These are phyloP conservation scores for Penicillium salamii DNA, from an alignment of 495 filamentous ascomycete species.

Conservation along the genomic window DNA sequence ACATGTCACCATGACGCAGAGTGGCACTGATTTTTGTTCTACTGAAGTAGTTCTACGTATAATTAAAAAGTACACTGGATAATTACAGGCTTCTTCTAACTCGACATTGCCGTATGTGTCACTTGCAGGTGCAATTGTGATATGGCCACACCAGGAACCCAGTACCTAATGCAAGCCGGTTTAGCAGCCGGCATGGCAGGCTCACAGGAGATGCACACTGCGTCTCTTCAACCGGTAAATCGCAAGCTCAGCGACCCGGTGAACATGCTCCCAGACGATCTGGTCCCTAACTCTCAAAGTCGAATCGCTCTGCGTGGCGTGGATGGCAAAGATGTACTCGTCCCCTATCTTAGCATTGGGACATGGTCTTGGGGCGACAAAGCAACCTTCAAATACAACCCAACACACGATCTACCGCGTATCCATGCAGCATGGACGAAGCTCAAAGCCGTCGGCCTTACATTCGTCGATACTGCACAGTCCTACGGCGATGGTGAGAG, in stretches of 20 bases:
- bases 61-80: too few relatives aligned
- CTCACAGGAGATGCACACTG: conserved; percentile 28
- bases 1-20: too few relatives aligned
- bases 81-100: too few relatives aligned
- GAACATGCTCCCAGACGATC: conserved; percentile 18
- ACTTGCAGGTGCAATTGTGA: too few relatives aligned
- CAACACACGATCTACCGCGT: conserved; percentile 22
- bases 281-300: conserved; percentile 14
- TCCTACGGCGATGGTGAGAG: conserved; percentile 38
- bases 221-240: conserved; percentile 24
- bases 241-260: conserved; percentile 17
- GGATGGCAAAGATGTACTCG: conserved; percentile 20
- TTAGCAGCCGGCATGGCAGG: conserved; percentile 37
- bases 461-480: conserved; percentile 42
- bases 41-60: too few relatives aligned
- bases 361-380: conserved; percentile 45
- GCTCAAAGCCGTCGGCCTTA: conserved; percentile 25
- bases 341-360: conserved; percentile 34
- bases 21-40: too few relatives aligned
- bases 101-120: too few relatives aligned
- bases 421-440: conserved; percentile 35
- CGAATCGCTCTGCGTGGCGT: conserved; percentile 15
- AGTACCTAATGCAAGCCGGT: conserved; percentile 34
- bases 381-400: conserved; percentile 34
- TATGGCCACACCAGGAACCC: conserved; percentile 23